Evolutionary conservation across 2,329 filamentous ascomycete genomes (phyloP).

Genomic region (Trichoderma polysporum): DNA sequence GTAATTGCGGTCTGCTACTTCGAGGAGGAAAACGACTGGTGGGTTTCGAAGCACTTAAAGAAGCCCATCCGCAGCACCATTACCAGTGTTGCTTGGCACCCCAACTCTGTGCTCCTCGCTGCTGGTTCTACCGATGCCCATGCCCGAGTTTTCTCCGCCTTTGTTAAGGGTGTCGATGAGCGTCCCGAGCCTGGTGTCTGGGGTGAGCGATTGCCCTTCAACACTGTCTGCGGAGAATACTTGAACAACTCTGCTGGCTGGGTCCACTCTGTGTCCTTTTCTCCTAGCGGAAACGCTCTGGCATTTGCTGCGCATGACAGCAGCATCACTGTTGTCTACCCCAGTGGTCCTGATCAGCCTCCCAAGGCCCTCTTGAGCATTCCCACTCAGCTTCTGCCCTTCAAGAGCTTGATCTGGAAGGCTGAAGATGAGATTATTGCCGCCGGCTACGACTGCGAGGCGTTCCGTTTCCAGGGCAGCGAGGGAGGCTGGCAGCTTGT

Average conservation of each 20-base stretch:
- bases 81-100: slow-evolving; percentile 93
- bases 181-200: slow-evolving; percentile 84
- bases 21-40: slow-evolving; percentile 99
- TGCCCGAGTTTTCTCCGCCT: slow-evolving; percentile 89
- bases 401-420: slow-evolving; percentile 91
- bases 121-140: slow-evolving; percentile 97
- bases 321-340: slow-evolving; percentile 95
- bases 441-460: slow-evolving; percentile 86
- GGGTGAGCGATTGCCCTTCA: slow-evolving; percentile 95
- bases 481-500: slow-evolving; percentile 79
- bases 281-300: slow-evolving; percentile 86
- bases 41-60: slow-evolving; percentile 99
- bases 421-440: slow-evolving; percentile 91
- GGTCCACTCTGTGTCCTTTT: slow-evolving; percentile 93
- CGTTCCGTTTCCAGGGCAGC: slow-evolving; percentile 81
- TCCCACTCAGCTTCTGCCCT: slow-evolving; percentile 84
- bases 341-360: slow-evolving; percentile 83
- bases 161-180: slow-evolving; percentile 91
- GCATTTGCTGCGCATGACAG: slow-evolving; percentile 95
- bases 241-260: slow-evolving; percentile 95
- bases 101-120: slow-evolving; percentile 91
- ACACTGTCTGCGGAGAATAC: slow-evolving; percentile 96
- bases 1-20: slow-evolving; percentile 98
- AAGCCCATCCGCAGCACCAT: slow-evolving; percentile 98
- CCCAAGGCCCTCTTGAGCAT: slow-evolving; percentile 88